A percentile compares a stretch with the other conserved stretches of the same genome.
These are phyloP conservation scores for Sphagnum tenellum DNA, from an alignment of 225 moss, liverwort and hornwort species.

Conservation along the genomic window DNA sequence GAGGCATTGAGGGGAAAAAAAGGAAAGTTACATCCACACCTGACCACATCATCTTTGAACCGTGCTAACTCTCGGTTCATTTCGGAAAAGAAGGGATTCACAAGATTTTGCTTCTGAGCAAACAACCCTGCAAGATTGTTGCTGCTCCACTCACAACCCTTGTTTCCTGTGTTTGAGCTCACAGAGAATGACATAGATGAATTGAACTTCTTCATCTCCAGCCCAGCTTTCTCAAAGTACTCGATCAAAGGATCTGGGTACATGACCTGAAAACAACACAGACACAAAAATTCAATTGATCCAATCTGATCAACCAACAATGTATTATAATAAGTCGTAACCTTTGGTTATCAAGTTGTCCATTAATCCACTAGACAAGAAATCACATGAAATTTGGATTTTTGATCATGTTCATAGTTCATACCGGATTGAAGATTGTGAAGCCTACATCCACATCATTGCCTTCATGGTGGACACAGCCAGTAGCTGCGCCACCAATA, in stretches of 20 bases:
- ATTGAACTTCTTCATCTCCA: conserved; percentile 50
- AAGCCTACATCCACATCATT: conserved; percentile 67
- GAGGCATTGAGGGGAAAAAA: too few species aligned
- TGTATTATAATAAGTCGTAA: too few species aligned
- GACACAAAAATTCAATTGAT: too few species aligned
- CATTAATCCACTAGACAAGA: too few species aligned
- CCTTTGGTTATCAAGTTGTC: too few species aligned
- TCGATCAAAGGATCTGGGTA: conserved; percentile 67
- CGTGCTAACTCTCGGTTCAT: conserved; percentile 71
- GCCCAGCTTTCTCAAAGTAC: conserved; percentile 60
- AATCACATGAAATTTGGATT: too few species aligned
- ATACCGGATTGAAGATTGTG: conserved; percentile 61
- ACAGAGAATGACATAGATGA: conserved; percentile 90
- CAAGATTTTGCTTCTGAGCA: conserved; percentile 61
- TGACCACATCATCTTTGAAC: conserved; percentile 69
- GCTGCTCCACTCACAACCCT: conserved; percentile 88
- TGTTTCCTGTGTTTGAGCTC: conserved; percentile 52
- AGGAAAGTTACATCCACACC: conserved; percentile 15
- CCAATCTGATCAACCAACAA: too few species aligned
- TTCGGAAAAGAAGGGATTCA: conserved; percentile 61
- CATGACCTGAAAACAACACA: conserved; percentile 31
- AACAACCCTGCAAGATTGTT: conserved; percentile 64
- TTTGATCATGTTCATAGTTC: neutral
- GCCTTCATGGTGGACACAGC: conserved; percentile 33
- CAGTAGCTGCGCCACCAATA: conserved; percentile 26